phyloP scores from a whole-genome alignment of 1,284 basidiomycete genomes.

The Moesziomyces aphidis region DNA sequence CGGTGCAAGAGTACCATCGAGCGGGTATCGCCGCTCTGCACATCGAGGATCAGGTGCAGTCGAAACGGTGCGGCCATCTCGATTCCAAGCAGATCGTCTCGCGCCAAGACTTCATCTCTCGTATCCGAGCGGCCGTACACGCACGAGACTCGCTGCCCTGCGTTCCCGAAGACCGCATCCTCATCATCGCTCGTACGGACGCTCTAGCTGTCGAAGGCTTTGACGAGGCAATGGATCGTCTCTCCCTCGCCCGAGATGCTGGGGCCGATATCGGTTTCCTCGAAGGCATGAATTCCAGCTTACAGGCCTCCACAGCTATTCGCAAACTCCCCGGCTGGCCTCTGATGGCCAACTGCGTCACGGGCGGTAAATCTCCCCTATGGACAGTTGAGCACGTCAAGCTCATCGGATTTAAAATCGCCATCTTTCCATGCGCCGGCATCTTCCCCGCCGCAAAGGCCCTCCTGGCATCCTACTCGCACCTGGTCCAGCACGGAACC shows the following conservation, averaged over 20 bases:
- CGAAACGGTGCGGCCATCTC: constrained; percentile 83
- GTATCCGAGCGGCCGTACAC: constrained; percentile 78
- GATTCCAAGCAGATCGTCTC: constrained; percentile 84
- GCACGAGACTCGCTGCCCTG: constrained; percentile 69
- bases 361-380: constrained; percentile 37
- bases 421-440: constrained; percentile 51
- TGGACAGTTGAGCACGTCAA: constrained; percentile 32
- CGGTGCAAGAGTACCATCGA: constrained; percentile 77
- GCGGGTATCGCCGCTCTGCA: constrained; percentile 81
- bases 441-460: constrained; percentile 40
- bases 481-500: constrained; percentile 66
- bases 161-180: constrained; percentile 77
- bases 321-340: constrained; percentile 71
- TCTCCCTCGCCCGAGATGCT: constrained; percentile 78
- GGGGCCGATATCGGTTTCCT: constrained; percentile 87
- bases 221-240: constrained; percentile 79
- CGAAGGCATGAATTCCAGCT: constrained; percentile 75
- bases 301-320: constrained; percentile 76
- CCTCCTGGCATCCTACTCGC: constrained; percentile 25
- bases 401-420: constrained; percentile 36
- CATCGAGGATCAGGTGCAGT: constrained; percentile 83
- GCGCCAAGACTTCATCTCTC: constrained; percentile 78
- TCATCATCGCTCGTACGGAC: constrained; percentile 85
- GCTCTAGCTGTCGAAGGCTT: constrained; percentile 82
- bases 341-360: constrained; percentile 45